Percentiles rank a stretch among this genome's conserved stretches.
Evolutionary conservation across 768 basidiomycete species (phyloP).

Genomic region (Phanerodontia chrysosporium): DNA sequence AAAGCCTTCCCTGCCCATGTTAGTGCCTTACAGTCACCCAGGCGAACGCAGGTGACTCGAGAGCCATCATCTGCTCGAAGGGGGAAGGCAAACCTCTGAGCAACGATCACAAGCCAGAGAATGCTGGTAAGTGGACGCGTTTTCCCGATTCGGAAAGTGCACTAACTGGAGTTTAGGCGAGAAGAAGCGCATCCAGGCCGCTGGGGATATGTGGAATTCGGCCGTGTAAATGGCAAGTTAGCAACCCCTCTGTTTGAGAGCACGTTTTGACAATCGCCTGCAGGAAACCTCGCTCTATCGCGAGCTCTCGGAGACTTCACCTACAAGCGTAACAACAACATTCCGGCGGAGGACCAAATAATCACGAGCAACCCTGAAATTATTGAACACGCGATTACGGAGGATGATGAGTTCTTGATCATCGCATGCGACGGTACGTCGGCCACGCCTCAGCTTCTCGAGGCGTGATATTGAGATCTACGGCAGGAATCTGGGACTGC

Average conservation of each 20-base stretch:
- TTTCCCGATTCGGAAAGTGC: slow-evolving; percentile 7
- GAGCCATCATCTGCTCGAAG: slow-evolving; percentile 80
- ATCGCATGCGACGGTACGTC: slow-evolving; percentile 90
- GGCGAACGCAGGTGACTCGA: slow-evolving; percentile 98
- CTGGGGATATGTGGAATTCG: slow-evolving; percentile 97
- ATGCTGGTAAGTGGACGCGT: slow-evolving; percentile 53
- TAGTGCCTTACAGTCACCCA: slow-evolving; percentile 28
- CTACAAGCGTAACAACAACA: slow-evolving; percentile 88
- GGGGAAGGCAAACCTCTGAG: slow-evolving; percentile 88
- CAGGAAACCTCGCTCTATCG: slow-evolving; percentile 93
- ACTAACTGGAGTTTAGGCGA: slow-evolving; percentile 50
- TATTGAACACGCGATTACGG: slow-evolving; percentile 71
- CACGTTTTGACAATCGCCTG: neutral
- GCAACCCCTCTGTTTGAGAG: slow-evolving; percentile 2
- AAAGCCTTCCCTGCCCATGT: neutral
- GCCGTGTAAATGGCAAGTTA: slow-evolving; percentile 84
- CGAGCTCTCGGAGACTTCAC: slow-evolving; percentile 97
- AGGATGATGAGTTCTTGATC: slow-evolving; percentile 95
- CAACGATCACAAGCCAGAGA: slow-evolving; percentile 93
- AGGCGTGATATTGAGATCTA: slow-evolving; percentile 5
- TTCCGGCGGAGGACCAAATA: slow-evolving; percentile 85
- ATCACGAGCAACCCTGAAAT: slow-evolving; percentile 95
- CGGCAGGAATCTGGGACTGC: slow-evolving; percentile 97
- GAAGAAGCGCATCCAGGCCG: slow-evolving; percentile 77
- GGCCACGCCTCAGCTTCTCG: neutral